Conservation (phyloP, 2,329 filamentous ascomycete genomes). For the Colletotrichum eremochloae region DNA sequence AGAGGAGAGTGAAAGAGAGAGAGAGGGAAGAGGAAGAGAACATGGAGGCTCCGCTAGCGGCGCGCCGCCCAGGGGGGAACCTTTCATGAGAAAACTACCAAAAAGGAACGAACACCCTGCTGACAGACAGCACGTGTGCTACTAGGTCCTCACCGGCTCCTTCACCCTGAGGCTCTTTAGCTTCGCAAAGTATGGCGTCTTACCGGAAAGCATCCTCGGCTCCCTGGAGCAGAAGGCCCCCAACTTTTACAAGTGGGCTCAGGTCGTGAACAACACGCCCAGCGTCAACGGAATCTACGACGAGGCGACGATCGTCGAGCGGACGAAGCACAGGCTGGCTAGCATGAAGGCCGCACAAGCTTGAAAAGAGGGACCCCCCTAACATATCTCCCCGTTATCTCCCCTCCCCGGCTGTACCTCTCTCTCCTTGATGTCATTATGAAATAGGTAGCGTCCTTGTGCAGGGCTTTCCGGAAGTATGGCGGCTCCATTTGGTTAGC, state of each 20-base stretch:
- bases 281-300: slow-evolving; percentile 76
- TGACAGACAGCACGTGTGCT: slow-evolving; percentile 30
- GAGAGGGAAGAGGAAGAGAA: neutral
- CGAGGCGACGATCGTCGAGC: slow-evolving; percentile 60
- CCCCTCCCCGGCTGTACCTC: too few relatives aligned
- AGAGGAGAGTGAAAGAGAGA: neutral
- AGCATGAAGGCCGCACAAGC: slow-evolving; percentile 33
- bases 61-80: neutral
- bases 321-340: slow-evolving; percentile 56
- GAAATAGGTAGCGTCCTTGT: neutral
- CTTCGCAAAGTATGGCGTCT: slow-evolving; percentile 66
- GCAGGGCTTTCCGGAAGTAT: neutral
- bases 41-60: too few relatives aligned
- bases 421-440: neutral
- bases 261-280: slow-evolving; percentile 69
- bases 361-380: neutral
- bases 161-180: slow-evolving; percentile 74
- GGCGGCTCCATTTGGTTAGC: neutral
- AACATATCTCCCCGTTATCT: too few relatives aligned
- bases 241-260: slow-evolving; percentile 76
- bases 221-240: slow-evolving; percentile 69
- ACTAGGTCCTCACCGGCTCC: slow-evolving; percentile 72
- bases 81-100: neutral
- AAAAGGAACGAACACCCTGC: neutral
- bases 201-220: slow-evolving; percentile 61